Evolutionary conservation across 1,284 basidiomycete species (phyloP).

Genomic region (Pterulicium gracile): DNA sequence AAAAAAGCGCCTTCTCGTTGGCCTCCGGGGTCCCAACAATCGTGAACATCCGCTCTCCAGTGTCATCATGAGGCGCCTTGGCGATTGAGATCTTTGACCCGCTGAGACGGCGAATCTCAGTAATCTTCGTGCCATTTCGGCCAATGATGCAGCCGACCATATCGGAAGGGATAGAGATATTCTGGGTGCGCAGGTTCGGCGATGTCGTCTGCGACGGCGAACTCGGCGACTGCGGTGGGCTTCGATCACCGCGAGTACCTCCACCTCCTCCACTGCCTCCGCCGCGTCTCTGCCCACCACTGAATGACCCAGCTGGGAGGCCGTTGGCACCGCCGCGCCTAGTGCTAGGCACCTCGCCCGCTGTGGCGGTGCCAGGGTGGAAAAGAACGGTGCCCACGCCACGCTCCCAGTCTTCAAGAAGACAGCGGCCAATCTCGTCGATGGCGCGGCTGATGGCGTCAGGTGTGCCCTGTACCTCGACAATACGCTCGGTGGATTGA

Average conservation of each 20-base stretch:
- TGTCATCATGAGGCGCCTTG: conserved; percentile 96
- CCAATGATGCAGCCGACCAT: conserved; percentile 99
- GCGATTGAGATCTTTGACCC: conserved; percentile 97
- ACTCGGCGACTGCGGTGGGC: conserved; percentile 32
- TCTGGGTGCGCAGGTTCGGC: conserved; percentile 89
- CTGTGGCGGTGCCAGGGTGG: conserved; percentile 83
- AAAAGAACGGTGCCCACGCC: conserved; percentile 89
- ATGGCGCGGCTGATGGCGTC: conserved; percentile 89
- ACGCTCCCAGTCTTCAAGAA: conserved; percentile 95
- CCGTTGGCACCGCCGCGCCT: conserved; percentile 41
- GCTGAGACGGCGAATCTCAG: conserved; percentile 93
- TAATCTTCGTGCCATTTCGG: conserved; percentile 95
- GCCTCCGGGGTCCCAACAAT: conserved; percentile 95
- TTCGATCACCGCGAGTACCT: conserved; percentile 1
- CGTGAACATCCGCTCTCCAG: conserved; percentile 98
- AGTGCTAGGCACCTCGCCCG: conserved; percentile 41
- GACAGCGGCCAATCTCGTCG: conserved; percentile 90
- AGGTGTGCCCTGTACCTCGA: conserved; percentile 90
- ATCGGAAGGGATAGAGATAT: conserved; percentile 97
- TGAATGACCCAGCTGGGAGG: conserved; percentile 26
- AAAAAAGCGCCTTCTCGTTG: conserved; percentile 93
- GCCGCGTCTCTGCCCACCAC: conserved; percentile 54
- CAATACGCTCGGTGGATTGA: conserved; percentile 95
- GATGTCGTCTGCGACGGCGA: conserved; percentile 18
- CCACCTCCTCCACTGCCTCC: conserved; percentile 18